Base-by-base conservation (phyloP, 208 protist genomes). In the Acanthamoeba royreba region DNA sequence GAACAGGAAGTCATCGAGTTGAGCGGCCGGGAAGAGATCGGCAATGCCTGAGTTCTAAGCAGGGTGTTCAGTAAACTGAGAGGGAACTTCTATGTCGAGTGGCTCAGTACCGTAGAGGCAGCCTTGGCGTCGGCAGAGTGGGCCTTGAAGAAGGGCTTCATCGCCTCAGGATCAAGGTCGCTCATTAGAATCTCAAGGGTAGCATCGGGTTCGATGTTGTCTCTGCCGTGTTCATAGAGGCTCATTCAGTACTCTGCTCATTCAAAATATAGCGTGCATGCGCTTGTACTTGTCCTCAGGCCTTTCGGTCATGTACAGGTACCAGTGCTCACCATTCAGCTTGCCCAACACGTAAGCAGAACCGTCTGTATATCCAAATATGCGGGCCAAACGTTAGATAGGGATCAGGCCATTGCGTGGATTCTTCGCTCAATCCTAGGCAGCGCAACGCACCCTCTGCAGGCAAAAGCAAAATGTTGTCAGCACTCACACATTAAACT, bases 131-230 rank as follows among this genome's bases (percentile, higher is more conserved):
- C 72, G 72, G 40, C 17, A 22, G 35, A 43, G 72, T 49, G 35
- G 38, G 40, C n/a, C 72, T 93, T 92, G 58, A 93, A 95, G 92
- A 96, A 97, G 58, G 66, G 85, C 28, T 83, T 72, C 93, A 95
- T 96, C 0, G 93, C 92, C 4, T 94, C 61, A 43, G 28, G 66
- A 42, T 96, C 92, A 33, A 97, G 87, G 52, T 95, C 94, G 38
- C 94, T 95, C 96, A 97, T 97, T 49, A 95, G 83, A 0, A 97
- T 66, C 49, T 97, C 95, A 45, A 94, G 77, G 7, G 86, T 94
- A 38, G 74, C 55, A 11, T 94, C 33, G 46, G 55, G 81, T 40
- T 31, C 93, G 58, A 42, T 25, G 31, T 25, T 61, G n/a, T 42
- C 63, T n/a, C 31, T 47, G 4, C 33, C n/a, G n/a, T n/a, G n/a